Percentiles rank a stretch among this genome's conserved stretches.
Evolutionary conservation across 164 flowering plant genomes (phyloP).

Genomic region (Chloranthus sessilifolius): DNA sequence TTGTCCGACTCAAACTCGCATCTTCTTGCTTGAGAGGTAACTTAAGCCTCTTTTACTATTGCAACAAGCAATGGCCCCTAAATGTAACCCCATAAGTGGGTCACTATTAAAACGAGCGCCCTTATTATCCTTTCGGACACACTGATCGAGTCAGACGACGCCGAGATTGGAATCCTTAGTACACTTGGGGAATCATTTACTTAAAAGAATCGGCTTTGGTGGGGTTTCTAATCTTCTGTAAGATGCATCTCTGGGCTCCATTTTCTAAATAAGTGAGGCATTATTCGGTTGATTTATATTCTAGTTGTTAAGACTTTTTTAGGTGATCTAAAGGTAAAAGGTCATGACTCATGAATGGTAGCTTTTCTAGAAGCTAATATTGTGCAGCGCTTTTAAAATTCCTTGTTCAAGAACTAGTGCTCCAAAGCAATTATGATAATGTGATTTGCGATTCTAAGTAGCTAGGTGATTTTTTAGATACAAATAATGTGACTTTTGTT

Average conservation of each 20-base stretch:
- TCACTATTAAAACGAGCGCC: background rate
- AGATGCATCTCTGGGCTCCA: background rate
- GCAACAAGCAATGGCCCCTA: too few relatives aligned
- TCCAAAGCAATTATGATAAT: too few relatives aligned
- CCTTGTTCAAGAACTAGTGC: background rate
- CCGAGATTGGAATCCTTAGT: too few relatives aligned
- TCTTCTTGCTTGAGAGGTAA: too few relatives aligned
- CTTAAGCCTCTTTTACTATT: too few relatives aligned
- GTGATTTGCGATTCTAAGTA: too few relatives aligned
- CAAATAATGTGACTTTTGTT: too few relatives aligned
- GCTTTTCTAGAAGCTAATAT: background rate
- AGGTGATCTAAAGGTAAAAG: background rate
- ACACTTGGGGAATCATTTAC: background rate
- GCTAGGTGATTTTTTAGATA: too few relatives aligned
- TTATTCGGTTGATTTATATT: too few relatives aligned
- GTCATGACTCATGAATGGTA: background rate
- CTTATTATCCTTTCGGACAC: background rate
- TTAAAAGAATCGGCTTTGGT: background rate
- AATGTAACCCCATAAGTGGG: too few relatives aligned
- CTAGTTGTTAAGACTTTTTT: too few relatives aligned
- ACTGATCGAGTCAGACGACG: background rate
- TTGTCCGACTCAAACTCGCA: too few relatives aligned
- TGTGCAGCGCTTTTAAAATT: background rate
- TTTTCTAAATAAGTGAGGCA: background rate
- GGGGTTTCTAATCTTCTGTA: background rate